Conservation (phyloP, 208 protist species). For the Crithidia brevicula region DNA sequence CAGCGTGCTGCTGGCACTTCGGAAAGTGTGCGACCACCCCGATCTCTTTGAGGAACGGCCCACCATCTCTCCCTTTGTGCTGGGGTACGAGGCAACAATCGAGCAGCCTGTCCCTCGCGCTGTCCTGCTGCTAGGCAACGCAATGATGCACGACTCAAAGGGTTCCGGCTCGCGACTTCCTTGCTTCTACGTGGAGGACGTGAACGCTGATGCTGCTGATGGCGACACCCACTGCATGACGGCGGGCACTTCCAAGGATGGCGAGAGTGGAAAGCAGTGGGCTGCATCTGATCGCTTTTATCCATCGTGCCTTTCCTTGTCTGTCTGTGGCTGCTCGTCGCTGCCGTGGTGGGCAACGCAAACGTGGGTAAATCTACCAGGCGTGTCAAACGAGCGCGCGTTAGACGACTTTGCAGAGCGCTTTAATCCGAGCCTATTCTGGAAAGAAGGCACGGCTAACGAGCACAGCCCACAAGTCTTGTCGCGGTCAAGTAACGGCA, state of each 20-base stretch:
- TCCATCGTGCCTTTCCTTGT: background rate
- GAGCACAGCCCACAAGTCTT: background rate
- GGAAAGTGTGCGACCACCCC: constrained; percentile 99
- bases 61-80: constrained; percentile 69
- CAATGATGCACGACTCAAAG: constrained; percentile 13
- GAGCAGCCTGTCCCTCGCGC: constrained; percentile 44
- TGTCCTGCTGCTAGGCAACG: constrained; percentile 51
- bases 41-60: constrained; percentile 95
- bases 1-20: constrained; percentile 95
- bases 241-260: too few species aligned
- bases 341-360: constrained; percentile 19
- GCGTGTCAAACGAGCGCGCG: background rate
- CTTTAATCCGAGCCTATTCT: background rate
- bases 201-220: constrained; percentile 26
- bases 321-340: background rate
- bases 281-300: too few species aligned
- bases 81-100: constrained; percentile 50
- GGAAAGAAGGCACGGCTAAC: background rate
- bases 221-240: too few species aligned
- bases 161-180: constrained; percentile 38
- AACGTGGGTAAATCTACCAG: background rate
- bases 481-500: background rate
- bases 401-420: constrained; percentile 18
- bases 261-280: too few species aligned
- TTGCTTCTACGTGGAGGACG: constrained; percentile 25